Evolutionary conservation across 352 stramenopile genomes (phyloP).

Genomic region (Elongisporangium senticosum): DNA sequence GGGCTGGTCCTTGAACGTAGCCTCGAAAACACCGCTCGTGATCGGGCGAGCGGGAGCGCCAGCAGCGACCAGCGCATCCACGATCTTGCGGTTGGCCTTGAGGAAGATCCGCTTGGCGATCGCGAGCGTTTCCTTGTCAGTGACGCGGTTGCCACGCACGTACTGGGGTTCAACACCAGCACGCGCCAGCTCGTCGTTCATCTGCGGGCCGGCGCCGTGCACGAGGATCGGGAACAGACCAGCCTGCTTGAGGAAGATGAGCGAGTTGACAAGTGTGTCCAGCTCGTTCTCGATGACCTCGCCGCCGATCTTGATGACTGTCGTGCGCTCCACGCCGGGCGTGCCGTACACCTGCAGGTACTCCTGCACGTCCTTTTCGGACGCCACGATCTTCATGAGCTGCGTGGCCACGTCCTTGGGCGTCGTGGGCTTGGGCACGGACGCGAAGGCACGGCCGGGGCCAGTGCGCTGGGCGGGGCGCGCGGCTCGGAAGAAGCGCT

Average conservation of each 20-base stretch:
- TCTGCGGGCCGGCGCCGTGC: constrained; percentile 84
- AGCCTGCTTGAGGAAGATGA: constrained; percentile 78
- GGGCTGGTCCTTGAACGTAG: constrained; percentile 73
- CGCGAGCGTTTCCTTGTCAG: constrained; percentile 78
- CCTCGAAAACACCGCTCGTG: constrained; percentile 81
- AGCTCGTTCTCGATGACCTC: constrained; percentile 87
- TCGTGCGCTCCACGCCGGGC: constrained; percentile 62
- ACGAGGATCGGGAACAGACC: constrained; percentile 85
- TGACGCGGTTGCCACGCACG: constrained; percentile 84
- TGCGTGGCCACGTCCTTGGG: constrained; percentile 54
- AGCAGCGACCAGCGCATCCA: constrained; percentile 62
- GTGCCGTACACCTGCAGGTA: constrained; percentile 73
- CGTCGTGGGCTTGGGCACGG: constrained; percentile 20
- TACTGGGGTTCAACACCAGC: constrained; percentile 85
- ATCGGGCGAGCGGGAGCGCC: constrained; percentile 72
- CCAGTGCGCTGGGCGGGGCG: constrained; percentile 11
- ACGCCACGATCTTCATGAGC: constrained; percentile 49
- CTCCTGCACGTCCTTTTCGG: constrained; percentile 54
- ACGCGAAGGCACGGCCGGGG: constrained; percentile 9
- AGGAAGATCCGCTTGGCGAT: constrained; percentile 86
- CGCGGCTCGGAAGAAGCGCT: constrained; percentile 10
- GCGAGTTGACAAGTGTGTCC: constrained; percentile 75
- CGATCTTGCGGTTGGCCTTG: constrained; percentile 76
- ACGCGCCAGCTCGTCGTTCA: constrained; percentile 81
- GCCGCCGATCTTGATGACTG: constrained; percentile 87